Base-by-base conservation (phyloP, 2,329 filamentous ascomycete species). In the Aspergillus intermedius region DNA sequence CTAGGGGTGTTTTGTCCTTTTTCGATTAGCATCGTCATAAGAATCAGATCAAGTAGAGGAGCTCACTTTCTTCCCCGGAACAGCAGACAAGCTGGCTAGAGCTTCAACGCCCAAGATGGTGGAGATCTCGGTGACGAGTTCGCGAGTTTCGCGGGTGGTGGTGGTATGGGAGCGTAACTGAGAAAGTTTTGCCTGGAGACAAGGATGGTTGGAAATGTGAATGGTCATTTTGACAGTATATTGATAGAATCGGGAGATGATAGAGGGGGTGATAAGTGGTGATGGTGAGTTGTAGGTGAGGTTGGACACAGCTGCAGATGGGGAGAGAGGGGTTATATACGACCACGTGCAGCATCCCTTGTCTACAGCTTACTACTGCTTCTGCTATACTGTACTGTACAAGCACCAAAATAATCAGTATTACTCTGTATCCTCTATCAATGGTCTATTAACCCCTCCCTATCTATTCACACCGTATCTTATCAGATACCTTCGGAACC, bases 141-240 rank as follows among this genome's bases (percentile, higher is more conserved):
- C 72, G 70, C 91, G 90, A 58, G 88, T 90, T 48, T 95, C 88
- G 51, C 83, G 79, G 3, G 88, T 77, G 50, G 77, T 80, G 45
- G 87, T 82, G 39, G 75, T 77, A 49, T 81, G 77, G 37, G 88
- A 93, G 51, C 91, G 86, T 42, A 97, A 81, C 73, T 93, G 88
- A 58, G 87, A 91, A 61, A 97, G 82, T 77, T 97, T 97, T 59
- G 87, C 88, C 60, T 80, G 77, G 39, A 96, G 78, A 70, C 88
- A 95, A 32, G 91, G 91, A 69, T 97, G 91, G 13, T 75, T 75
- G 35, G 90, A 95, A 65, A 95, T 74, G 72, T 93, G 88, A 32
- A 81, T 74, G 62, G 41, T n/a, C 47, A 46, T 22, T 22, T 22
- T 22, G 21, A 22, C 21, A 22, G 21, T 22, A 22, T 22, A 22